A percentile compares a stretch with the other conserved stretches of the same genome.
Evolutionary conservation across 352 stramenopile genomes (phyloP).

Genomic region (Pythium folliculosum): DNA sequence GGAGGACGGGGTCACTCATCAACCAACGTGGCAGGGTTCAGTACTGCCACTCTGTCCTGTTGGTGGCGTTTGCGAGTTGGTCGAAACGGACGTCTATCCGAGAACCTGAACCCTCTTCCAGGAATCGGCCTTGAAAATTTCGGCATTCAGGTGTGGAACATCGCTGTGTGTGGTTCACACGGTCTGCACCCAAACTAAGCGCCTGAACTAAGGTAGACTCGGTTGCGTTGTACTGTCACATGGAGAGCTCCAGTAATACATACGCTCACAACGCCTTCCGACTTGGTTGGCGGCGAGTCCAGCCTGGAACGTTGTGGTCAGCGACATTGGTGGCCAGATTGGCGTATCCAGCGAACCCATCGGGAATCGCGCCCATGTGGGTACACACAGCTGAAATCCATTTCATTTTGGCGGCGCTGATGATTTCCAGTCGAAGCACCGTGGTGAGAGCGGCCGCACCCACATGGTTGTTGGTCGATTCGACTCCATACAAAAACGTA

Average conservation of each 20-base stretch:
- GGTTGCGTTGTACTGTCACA: too few relatives aligned
- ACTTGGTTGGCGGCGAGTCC: background rate
- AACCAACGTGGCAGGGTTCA: background rate
- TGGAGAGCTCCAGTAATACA: background rate
- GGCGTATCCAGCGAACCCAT: background rate
- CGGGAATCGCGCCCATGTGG: background rate
- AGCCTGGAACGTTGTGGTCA: background rate
- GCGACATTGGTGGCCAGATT: background rate
- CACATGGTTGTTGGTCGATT: background rate
- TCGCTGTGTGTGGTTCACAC: background rate
- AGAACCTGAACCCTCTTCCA: background rate
- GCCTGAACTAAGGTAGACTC: too few relatives aligned
- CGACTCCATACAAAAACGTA: background rate
- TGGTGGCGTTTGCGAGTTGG: background rate
- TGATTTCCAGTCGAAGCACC: slow-evolving; percentile 1
- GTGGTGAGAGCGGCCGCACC: background rate
- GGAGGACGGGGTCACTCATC: background rate
- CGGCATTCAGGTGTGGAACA: background rate
- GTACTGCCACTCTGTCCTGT: background rate
- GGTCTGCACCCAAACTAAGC: background rate
- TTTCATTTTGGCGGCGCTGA: background rate
- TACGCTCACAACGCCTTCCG: background rate
- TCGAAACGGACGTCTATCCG: background rate
- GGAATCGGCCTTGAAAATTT: background rate
- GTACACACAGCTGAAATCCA: background rate